Conservation (phyloP, 2,329 filamentous ascomycete genomes). For the Neospermospora avenae region DNA sequence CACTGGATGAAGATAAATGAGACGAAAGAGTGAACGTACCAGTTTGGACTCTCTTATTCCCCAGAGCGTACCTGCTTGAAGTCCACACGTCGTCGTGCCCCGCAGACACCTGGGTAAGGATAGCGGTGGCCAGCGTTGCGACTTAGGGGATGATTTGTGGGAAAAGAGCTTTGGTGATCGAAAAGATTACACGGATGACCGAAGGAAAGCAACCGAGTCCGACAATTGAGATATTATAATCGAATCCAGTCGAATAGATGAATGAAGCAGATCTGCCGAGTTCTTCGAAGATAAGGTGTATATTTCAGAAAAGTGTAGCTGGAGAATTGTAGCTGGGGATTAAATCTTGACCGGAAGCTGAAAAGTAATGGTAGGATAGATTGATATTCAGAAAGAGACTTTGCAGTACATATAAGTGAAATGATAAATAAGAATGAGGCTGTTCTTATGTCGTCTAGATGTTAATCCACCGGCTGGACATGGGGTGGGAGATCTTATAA, state of each 20-base stretch:
- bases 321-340: neutral
- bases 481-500: conserved; percentile 15
- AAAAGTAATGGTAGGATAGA: neutral
- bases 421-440: too few species aligned
- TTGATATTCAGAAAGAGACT: neutral
- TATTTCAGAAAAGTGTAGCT: neutral
- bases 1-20: neutral
- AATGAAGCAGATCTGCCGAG: neutral
- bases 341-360: neutral
- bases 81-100: conserved; percentile 10
- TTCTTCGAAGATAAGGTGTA: neutral
- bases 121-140: conserved; percentile 27
- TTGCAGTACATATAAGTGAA: neutral
- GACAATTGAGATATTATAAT: neutral
- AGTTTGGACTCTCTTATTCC: conserved; percentile 1
- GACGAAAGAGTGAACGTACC: neutral
- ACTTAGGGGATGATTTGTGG: conserved; percentile 8
- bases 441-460: conserved; percentile 2
- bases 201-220: too few species aligned
- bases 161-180: conserved; percentile 6
- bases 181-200: neutral
- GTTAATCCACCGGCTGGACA: neutral
- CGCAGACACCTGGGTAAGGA: conserved; percentile 19
- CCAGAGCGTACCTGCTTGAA: neutral
- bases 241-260: neutral